phyloP scores from a whole-genome alignment of 2,329 filamentous ascomycete species.

The Fragosphaeria purpurea region DNA sequence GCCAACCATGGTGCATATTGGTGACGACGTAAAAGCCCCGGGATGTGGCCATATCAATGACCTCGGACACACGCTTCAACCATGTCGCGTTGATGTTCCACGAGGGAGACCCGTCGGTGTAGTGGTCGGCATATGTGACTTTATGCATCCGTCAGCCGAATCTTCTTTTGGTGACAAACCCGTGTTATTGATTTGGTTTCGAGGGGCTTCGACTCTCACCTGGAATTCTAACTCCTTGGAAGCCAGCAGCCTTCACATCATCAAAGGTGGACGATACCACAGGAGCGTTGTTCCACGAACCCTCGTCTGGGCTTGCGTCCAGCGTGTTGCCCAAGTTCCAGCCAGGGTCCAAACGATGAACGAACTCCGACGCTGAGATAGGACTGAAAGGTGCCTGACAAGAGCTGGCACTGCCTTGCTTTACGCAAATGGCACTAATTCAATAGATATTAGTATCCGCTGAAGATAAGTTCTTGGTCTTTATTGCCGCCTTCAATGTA shows the following conservation, averaged over 20 bases:
- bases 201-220: conserved; percentile 15
- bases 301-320: conserved; percentile 45
- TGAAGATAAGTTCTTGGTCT: no score
- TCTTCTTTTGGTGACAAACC: no score
- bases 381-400: conserved; percentile 23
- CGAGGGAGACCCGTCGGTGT: conserved; percentile 35
- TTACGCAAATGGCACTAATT: background rate
- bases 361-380: conserved; percentile 34
- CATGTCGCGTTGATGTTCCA: conserved; percentile 44
- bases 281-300: conserved; percentile 47
- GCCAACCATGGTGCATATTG: conserved; percentile 46
- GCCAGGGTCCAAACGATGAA: conserved; percentile 41
- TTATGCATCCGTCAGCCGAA: background rate
- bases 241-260: conserved; percentile 41
- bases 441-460: no score
- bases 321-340: conserved; percentile 54
- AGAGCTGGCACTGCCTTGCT: no score
- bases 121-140: conserved; percentile 51
- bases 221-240: conserved; percentile 48
- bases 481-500: no score
- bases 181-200: no score
- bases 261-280: conserved; percentile 40
- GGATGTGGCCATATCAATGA: conserved; percentile 44
- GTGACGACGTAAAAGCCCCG: conserved; percentile 42
- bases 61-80: conserved; percentile 47